Percentiles rank a stretch among this genome's conserved stretches.
Conservation (phyloP, 2,329 filamentous ascomycete genomes). For the Stagonosporopsis rhizophila region DNA sequence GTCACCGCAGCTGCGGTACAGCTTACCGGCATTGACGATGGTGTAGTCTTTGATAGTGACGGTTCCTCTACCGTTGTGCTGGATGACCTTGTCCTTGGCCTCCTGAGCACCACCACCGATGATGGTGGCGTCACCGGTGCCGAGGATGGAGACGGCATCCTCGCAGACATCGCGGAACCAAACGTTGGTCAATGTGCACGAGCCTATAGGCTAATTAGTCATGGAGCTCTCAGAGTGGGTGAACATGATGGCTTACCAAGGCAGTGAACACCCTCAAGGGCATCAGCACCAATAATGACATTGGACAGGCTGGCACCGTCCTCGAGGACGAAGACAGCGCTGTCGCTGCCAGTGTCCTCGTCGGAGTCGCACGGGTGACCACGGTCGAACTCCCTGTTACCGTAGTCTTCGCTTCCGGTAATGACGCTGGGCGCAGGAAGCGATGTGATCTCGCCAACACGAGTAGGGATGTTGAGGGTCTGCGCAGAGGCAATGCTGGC, state of each 20-base stretch:
- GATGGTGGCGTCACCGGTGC: constrained; percentile 40
- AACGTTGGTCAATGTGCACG: constrained; percentile 52
- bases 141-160: constrained; percentile 39
- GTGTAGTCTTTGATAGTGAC: constrained; percentile 49
- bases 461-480: constrained; percentile 43
- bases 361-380: constrained; percentile 32
- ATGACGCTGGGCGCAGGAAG: constrained; percentile 37
- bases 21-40: constrained; percentile 56
- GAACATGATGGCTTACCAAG: constrained; percentile 46
- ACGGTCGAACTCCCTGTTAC: constrained; percentile 34
- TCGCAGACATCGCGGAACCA: constrained; percentile 45
- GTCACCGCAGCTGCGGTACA: constrained; percentile 58
- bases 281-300: constrained; percentile 61
- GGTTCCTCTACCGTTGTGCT: constrained; percentile 45
- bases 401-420: constrained; percentile 28
- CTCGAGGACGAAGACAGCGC: constrained; percentile 61
- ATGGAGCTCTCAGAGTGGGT: too few species aligned
- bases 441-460: constrained; percentile 35
- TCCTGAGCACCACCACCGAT: constrained; percentile 45
- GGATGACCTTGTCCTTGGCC: constrained; percentile 47
- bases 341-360: constrained; percentile 30
- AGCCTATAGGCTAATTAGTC: constrained; percentile 37
- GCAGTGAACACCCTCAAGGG: constrained; percentile 61
- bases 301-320: constrained; percentile 59
- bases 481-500: constrained; percentile 39